Percentiles rank a stretch among this genome's conserved stretches.
phyloP scores from a whole-genome alignment of 345 rosid genomes.

The Hibiscus trionum region DNA sequence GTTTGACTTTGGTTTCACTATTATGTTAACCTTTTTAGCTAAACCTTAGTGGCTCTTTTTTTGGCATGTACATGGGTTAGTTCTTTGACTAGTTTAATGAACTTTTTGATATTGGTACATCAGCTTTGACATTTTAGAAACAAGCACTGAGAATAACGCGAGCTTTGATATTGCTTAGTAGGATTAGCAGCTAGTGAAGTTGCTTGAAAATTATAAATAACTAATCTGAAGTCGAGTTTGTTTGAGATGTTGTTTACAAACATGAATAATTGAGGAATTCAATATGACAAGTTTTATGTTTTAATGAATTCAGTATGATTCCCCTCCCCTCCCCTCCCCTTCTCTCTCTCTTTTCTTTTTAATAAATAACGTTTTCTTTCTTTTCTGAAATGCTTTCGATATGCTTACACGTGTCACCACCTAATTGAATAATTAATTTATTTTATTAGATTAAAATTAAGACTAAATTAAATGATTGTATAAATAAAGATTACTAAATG shows the following conservation, averaged over 20 bases:
- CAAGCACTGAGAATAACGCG: neutral
- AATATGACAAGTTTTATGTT: neutral
- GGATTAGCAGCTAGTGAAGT: neutral
- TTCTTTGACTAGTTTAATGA: neutral
- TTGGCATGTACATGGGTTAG: neutral
- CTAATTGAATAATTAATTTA: too few relatives aligned
- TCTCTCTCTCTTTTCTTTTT: neutral
- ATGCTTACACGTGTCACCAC: too few relatives aligned
- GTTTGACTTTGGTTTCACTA: constrained; percentile 1
- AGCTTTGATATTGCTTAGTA: neutral
- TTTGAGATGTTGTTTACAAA: neutral
- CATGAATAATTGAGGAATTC: neutral
- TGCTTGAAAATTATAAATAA: neutral
- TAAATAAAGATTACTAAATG: too few relatives aligned
- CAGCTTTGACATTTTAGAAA: neutral
- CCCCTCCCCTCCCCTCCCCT: too few relatives aligned
- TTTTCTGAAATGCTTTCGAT: neutral
- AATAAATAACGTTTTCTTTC: neutral
- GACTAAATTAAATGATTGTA: too few relatives aligned
- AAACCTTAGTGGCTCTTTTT: neutral
- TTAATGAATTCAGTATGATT: neutral
- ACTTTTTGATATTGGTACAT: neutral
- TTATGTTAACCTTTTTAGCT: constrained; percentile 1
- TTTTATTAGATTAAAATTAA: too few relatives aligned
- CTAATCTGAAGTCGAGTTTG: neutral